These are phyloP conservation scores for Candida xyloterini DNA, from an alignment of 805 yeast species.

Conservation along the genomic window DNA sequence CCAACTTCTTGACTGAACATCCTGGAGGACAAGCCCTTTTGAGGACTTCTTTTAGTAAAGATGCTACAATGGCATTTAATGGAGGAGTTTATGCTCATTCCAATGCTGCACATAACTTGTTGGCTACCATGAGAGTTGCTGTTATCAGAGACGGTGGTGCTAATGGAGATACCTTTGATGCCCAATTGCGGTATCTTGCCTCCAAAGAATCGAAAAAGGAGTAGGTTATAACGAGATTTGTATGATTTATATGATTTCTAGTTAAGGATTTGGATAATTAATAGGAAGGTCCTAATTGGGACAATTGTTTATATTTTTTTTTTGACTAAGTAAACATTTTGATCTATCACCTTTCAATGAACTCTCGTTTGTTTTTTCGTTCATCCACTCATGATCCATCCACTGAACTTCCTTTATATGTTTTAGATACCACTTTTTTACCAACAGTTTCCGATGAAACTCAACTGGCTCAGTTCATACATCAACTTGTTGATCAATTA, in stretches of 20 bases:
- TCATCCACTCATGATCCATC: slow-evolving; percentile 64
- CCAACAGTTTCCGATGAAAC: slow-evolving; percentile 46
- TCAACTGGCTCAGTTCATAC: slow-evolving; percentile 51
- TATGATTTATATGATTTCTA: slow-evolving; percentile 7
- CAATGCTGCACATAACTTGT: slow-evolving; percentile 79
- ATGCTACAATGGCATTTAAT: slow-evolving; percentile 79
- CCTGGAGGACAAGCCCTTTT: slow-evolving; percentile 82
- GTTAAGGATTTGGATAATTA: slow-evolving; percentile 1
- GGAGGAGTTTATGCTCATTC: slow-evolving; percentile 87
- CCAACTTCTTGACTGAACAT: slow-evolving; percentile 66
- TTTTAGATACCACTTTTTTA: slow-evolving; percentile 78
- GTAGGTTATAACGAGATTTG: slow-evolving; percentile 3
- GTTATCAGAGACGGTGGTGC: slow-evolving; percentile 68
- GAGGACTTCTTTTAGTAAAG: slow-evolving; percentile 71
- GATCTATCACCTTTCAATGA: slow-evolving; percentile 6
- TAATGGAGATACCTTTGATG: slow-evolving; percentile 48
- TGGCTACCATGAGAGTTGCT: slow-evolving; percentile 81
- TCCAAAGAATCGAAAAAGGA: slow-evolving; percentile 15
- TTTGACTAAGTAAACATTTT: not conserved
- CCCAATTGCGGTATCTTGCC: slow-evolving; percentile 38
- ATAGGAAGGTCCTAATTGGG: not conserved
- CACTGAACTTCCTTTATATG: slow-evolving; percentile 67
- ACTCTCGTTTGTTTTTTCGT: slow-evolving; percentile 43
- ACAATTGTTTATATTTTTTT: slow-evolving; percentile 2
- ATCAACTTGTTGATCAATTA: slow-evolving; percentile 50